Conservation (phyloP, 2,329 filamentous ascomycete species). For the Trichoderma gracile region DNA sequence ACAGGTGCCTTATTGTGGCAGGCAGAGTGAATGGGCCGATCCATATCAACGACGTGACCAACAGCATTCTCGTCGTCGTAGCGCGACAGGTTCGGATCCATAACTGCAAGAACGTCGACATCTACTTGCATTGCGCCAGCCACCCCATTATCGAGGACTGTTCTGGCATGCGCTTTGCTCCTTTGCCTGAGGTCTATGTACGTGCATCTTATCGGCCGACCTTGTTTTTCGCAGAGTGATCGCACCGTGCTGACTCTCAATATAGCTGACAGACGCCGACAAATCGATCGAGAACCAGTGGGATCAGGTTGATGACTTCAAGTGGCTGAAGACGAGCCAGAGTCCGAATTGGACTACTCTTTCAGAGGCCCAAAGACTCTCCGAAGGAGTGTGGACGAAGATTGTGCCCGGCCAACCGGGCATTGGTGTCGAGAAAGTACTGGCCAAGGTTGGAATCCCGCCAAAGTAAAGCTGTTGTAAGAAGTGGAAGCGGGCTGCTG, state of each 20-base stretch:
- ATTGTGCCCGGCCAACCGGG: conserved; percentile 65
- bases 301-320: conserved; percentile 94
- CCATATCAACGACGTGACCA: conserved; percentile 74
- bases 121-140: conserved; percentile 80
- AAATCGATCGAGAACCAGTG: conserved; percentile 64
- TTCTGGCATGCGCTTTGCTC: conserved; percentile 72
- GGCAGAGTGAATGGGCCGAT: conserved; percentile 77
- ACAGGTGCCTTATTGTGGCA: conserved; percentile 70
- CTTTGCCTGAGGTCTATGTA: conserved; percentile 70
- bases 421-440: conserved; percentile 64
- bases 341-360: conserved; percentile 88
- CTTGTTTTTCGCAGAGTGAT: neutral
- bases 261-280: conserved; percentile 36
- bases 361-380: conserved; percentile 58
- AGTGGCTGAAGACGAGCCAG: conserved; percentile 83
- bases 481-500: neutral
- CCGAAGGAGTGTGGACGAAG: conserved; percentile 67
- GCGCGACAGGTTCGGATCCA: conserved; percentile 93
- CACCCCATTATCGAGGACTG: conserved; percentile 96
- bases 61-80: conserved; percentile 75
- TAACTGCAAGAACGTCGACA: conserved; percentile 74
- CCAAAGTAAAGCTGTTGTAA: conserved; percentile 22
- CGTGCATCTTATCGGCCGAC: conserved; percentile 37
- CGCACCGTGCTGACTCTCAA: conserved; percentile 22
- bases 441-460: conserved; percentile 53